phyloP scores from a whole-genome alignment of 345 rosid species.

The Eucalyptus erythrocorys region DNA sequence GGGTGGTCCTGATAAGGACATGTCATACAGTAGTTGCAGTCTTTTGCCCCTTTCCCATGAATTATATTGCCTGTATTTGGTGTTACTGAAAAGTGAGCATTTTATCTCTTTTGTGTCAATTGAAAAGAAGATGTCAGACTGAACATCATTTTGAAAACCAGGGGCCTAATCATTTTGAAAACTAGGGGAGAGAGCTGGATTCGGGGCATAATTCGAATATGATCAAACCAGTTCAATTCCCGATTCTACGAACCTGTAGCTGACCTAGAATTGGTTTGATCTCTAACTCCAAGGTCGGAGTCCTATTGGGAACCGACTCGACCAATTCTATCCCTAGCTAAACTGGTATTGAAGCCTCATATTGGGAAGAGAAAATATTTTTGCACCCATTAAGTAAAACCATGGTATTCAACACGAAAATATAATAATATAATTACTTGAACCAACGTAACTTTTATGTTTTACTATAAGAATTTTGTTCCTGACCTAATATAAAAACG shows the following conservation, averaged over 20 bases:
- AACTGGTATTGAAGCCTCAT: neutral
- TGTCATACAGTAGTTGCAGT: neutral
- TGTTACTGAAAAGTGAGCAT: neutral
- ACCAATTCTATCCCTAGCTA: fast-evolving
- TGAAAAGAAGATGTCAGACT: neutral
- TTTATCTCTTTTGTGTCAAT: neutral
- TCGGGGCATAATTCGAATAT: fast-evolving
- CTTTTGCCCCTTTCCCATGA: neutral
- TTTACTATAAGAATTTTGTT: neutral
- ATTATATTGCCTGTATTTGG: neutral
- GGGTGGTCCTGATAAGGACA: neutral
- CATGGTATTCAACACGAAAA: neutral
- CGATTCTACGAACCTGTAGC: fast-evolving
- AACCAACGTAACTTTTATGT: fast-evolving
- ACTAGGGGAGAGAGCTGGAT: neutral
- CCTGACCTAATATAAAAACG: fast-evolving
- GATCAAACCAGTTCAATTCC: fast-evolving
- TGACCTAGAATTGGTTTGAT: neutral
- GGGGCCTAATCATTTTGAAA: neutral
- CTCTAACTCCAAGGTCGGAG: fast-evolving
- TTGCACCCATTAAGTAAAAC: neutral
- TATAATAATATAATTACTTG: fast-evolving
- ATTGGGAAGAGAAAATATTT: fast-evolving
- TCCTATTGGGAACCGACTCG: fast-evolving
- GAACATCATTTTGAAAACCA: neutral